These are phyloP conservation scores for Hypomontagnella monticulosa DNA, from an alignment of 495 filamentous ascomycete genomes.

Conservation along the genomic window DNA sequence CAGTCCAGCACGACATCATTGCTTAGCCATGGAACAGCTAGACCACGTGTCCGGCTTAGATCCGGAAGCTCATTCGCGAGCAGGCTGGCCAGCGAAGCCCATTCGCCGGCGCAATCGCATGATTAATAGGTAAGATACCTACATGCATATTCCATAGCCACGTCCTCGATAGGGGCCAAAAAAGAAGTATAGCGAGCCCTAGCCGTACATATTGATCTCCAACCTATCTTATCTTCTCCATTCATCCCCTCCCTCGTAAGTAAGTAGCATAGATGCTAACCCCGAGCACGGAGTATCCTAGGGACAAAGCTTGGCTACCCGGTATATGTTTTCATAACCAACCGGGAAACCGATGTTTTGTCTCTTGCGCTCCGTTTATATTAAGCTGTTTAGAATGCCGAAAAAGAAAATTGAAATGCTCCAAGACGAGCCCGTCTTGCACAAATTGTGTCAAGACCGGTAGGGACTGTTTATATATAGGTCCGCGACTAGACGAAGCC, in stretches of 20 bases:
- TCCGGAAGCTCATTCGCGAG: conserved; percentile 34
- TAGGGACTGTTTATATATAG: conserved; percentile 73
- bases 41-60: conserved; percentile 43
- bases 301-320: conserved; percentile 33
- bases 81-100: conserved; percentile 46
- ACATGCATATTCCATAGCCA: conserved; percentile 8
- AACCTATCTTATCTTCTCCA: conserved; percentile 1
- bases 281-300: conserved; percentile 22
- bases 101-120: conserved; percentile 73
- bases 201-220: conserved; percentile 3
- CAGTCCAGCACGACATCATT: background rate
- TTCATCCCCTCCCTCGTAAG: background rate
- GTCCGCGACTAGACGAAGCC: conserved; percentile 66
- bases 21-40: conserved; percentile 30
- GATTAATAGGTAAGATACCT: conserved; percentile 62
- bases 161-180: background rate
- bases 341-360: conserved; percentile 60
- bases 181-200: background rate
- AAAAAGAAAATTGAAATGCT: conserved; percentile 81
- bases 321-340: conserved; percentile 33
- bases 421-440: conserved; percentile 74
- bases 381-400: conserved; percentile 66
- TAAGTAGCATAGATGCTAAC: conserved; percentile 24
- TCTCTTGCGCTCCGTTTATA: conserved; percentile 61
- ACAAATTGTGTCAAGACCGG: conserved; percentile 70